phyloP scores from a whole-genome alignment of 805 yeast species.

The Schwanniomyces polymorphus region DNA sequence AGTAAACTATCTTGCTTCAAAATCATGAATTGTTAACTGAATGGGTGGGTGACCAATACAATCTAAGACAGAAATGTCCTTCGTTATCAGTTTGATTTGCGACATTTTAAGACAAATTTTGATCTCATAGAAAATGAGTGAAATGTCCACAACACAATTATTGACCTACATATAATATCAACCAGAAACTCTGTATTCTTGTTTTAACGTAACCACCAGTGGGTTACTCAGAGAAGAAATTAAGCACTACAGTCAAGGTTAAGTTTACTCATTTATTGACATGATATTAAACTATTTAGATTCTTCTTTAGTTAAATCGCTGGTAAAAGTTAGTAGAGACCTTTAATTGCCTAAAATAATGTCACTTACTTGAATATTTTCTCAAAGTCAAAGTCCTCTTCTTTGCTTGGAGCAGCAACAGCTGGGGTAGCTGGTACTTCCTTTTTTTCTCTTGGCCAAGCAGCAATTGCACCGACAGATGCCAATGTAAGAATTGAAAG shows the following conservation, averaged over 20 bases:
- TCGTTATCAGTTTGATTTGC: not conserved
- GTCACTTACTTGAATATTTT: conserved; percentile 41
- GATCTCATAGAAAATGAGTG: too few species aligned
- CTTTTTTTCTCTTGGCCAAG: conserved; percentile 35
- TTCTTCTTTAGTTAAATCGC: conserved; percentile 44
- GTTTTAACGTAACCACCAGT: too few species aligned
- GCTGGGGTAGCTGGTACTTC: conserved; percentile 22
- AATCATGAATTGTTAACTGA: too few species aligned
- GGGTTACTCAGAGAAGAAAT: too few species aligned
- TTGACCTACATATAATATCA: too few species aligned
- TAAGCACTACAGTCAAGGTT: too few species aligned
- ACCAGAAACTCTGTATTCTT: too few species aligned
- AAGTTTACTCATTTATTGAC: not conserved
- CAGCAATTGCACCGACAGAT: conserved; percentile 35
- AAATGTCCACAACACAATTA: too few species aligned
- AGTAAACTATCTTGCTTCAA: too few species aligned
- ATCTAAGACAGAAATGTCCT: not conserved
- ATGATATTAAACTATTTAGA: conserved; percentile 21
- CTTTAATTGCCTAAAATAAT: not conserved
- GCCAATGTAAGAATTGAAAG: conserved; percentile 43
- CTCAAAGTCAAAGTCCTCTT: conserved; percentile 45
- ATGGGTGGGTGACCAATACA: not conserved
- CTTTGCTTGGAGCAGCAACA: conserved; percentile 24
- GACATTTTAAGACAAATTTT: not conserved
- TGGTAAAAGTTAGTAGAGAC: conserved; percentile 19